A percentile compares a stretch with the other conserved stretches of the same genome.
These are phyloP conservation scores for Lactuca sativa DNA, from an alignment of 129 eudicot genomes.

Conservation along the genomic window DNA sequence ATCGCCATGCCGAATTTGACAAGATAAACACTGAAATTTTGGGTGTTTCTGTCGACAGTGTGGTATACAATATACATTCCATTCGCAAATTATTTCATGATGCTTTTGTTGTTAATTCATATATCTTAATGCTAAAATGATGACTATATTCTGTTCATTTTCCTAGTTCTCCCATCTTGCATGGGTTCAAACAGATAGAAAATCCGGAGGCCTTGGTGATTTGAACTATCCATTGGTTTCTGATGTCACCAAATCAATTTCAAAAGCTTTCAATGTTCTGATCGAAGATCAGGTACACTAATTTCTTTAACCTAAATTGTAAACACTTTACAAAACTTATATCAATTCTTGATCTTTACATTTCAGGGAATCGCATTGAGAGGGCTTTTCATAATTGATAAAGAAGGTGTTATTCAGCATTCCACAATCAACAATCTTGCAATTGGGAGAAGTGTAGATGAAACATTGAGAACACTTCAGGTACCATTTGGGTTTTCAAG, in stretches of 20 bases:
- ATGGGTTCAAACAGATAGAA: constrained; percentile 98
- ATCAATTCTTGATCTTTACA: not conserved
- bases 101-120: not conserved
- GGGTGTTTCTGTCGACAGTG: constrained; percentile 94
- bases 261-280: constrained; percentile 71
- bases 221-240: constrained; percentile 88
- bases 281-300: constrained; percentile 79
- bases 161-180: constrained; percentile 96
- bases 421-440: constrained; percentile 94
- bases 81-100: not conserved
- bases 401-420: constrained; percentile 95
- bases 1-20: constrained; percentile 84
- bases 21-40: constrained; percentile 83
- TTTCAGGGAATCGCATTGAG: constrained; percentile 89
- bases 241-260: constrained; percentile 87
- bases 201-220: constrained; percentile 95
- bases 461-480: constrained; percentile 95
- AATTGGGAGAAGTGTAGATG: constrained; percentile 95
- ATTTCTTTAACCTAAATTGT: constrained; percentile 5
- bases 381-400: constrained; percentile 94
- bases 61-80: constrained; percentile 45
- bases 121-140: not conserved
- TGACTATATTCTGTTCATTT: not conserved
- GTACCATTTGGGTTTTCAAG: constrained; percentile 25
- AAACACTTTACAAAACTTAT: not conserved